Percentiles rank a stretch among this genome's conserved stretches.
Conservation (phyloP, 2,329 filamentous ascomycete genomes). For the Gremmenia infestans region DNA sequence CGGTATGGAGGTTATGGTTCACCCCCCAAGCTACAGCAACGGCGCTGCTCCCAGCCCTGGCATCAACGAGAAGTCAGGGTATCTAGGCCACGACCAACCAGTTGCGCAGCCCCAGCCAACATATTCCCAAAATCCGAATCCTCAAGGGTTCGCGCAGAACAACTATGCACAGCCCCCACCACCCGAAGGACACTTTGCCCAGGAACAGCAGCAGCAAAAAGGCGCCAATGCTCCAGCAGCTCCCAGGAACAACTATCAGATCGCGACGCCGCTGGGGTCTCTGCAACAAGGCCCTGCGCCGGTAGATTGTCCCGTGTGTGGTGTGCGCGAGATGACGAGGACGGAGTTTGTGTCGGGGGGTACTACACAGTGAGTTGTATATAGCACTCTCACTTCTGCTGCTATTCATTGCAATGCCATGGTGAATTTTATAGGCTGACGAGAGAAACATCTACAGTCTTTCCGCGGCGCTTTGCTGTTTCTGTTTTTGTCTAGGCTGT, state of each 20-base stretch:
- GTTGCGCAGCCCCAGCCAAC: not conserved
- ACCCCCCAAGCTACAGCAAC: not conserved
- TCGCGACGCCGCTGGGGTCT: constrained; percentile 8
- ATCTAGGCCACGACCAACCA: not conserved
- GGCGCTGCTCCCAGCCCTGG: not conserved
- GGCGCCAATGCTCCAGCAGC: not conserved
- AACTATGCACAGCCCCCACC: not conserved
- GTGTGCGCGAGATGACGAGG: constrained; percentile 16
- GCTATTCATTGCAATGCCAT: not conserved
- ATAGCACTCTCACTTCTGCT: not conserved
- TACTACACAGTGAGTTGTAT: constrained; percentile 20
- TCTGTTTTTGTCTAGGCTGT: constrained; percentile 33
- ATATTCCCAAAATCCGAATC: too few species aligned
- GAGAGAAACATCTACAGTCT: constrained; percentile 9
- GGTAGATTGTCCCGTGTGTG: constrained; percentile 24
- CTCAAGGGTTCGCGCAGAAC: not conserved
- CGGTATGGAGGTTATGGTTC: not conserved
- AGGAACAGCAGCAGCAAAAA: not conserved
- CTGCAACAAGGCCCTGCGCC: constrained; percentile 14
- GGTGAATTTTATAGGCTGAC: too few species aligned
- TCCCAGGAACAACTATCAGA: constrained; percentile 9
- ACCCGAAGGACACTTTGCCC: not conserved
- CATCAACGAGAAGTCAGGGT: not conserved
- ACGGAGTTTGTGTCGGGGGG: constrained; percentile 15
- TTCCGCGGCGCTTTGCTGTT: constrained; percentile 18